These are phyloP conservation scores for Fraxinus albicans DNA, from an alignment of 305 asterid genomes.

Conservation along the genomic window DNA sequence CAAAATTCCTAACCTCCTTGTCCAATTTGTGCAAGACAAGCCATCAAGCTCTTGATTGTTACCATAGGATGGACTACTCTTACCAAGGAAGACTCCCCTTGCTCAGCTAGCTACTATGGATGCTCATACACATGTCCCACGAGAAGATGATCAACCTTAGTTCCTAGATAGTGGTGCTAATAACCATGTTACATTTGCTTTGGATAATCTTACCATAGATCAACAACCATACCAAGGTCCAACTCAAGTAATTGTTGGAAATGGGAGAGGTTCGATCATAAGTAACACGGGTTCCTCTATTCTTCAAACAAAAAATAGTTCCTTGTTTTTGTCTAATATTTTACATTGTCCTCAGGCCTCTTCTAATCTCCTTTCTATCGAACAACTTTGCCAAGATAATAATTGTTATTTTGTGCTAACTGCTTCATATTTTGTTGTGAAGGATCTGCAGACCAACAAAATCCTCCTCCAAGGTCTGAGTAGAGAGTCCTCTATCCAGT, in stretches of 20 bases:
- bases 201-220: background rate
- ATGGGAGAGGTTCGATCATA: background rate
- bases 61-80: background rate
- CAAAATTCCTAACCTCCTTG: background rate
- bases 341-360: background rate
- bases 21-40: background rate
- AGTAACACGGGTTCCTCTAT: background rate
- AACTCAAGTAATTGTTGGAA: background rate
- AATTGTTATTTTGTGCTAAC: background rate
- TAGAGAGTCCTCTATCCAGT: background rate
- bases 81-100: background rate
- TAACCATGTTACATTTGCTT: background rate
- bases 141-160: background rate
- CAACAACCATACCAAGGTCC: background rate
- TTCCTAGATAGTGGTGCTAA: background rate
- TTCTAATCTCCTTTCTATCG: background rate
- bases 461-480: background rate
- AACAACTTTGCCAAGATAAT: background rate
- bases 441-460: background rate
- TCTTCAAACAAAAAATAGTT: background rate
- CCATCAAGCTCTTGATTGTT: background rate
- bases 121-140: background rate
- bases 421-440: background rate
- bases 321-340: background rate
- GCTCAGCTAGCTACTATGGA: background rate